Evolutionary conservation across 202 grass and related monocot species (phyloP).

Genomic region (Schoenoplectus triqueter): DNA sequence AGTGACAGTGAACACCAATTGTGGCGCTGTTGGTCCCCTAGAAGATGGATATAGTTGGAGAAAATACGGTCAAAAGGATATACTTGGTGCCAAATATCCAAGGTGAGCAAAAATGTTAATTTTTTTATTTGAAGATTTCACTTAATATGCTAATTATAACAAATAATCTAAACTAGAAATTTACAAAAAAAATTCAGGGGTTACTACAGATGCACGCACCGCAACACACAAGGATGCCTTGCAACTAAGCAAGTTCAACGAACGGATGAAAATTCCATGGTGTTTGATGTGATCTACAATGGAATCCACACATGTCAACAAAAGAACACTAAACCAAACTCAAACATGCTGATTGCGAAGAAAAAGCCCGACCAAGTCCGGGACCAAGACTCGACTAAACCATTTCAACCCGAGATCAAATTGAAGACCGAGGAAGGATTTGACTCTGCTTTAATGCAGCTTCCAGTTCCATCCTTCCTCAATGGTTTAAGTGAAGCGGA

Average conservation of each 20-base stretch:
- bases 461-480: slow-evolving; percentile 18
- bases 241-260: slow-evolving; percentile 96
- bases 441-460: not conserved
- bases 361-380: not conserved
- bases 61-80: slow-evolving; percentile 97
- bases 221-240: slow-evolving; percentile 52
- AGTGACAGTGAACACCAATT: slow-evolving; percentile 47
- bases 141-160: slow-evolving; percentile 19
- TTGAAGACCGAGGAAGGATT: slow-evolving; percentile 28
- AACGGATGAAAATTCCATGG: slow-evolving; percentile 53
- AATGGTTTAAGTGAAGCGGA: not conserved
- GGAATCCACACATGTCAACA: slow-evolving; percentile 65
- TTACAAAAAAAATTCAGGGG: slow-evolving; percentile 41
- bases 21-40: slow-evolving; percentile 43
- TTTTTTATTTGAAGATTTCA: not conserved
- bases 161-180: slow-evolving; percentile 5
- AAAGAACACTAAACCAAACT: slow-evolving; percentile 40
- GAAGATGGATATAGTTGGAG: slow-evolving; percentile 86
- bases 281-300: slow-evolving; percentile 75
- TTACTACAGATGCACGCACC: slow-evolving; percentile 93
- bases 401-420: slow-evolving; percentile 32
- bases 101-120: slow-evolving; percentile 49
- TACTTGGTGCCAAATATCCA: slow-evolving; percentile 81
- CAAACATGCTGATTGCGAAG: slow-evolving; percentile 20
- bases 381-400: not conserved